Conservation (phyloP, 805 yeast genomes). For the Starmerella etchellsii region DNA sequence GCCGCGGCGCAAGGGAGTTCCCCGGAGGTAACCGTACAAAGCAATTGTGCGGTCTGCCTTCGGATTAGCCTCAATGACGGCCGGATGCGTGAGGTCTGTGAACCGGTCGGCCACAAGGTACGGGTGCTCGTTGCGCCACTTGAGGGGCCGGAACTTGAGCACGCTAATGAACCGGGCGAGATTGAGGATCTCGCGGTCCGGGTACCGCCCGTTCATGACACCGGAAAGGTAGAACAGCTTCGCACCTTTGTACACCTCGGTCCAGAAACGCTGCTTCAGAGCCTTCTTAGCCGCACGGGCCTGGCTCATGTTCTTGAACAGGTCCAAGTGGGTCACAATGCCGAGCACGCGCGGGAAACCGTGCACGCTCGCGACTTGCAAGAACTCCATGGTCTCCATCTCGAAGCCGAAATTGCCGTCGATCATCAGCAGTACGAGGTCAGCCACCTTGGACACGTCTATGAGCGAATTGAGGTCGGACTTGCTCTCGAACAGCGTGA, state of each 20-base stretch:
- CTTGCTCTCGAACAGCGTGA: conserved; percentile 84
- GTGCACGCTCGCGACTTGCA: conserved; percentile 91
- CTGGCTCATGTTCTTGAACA: conserved; percentile 80
- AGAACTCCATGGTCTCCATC: conserved; percentile 99
- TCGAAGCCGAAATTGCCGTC: conserved; percentile 98
- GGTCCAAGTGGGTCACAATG: conserved; percentile 87
- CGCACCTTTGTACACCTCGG: conserved; percentile 97
- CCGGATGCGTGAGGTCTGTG: conserved; percentile 90
- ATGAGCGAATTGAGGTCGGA: conserved; percentile 92
- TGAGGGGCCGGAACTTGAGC: conserved; percentile 97
- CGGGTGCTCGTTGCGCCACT: conserved; percentile 98
- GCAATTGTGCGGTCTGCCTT: conserved; percentile 85
- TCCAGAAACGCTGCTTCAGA: conserved; percentile 92
- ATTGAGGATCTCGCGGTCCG: conserved; percentile 89
- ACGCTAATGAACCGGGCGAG: conserved; percentile 85
- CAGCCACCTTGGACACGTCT: conserved; percentile 92
- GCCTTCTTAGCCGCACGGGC: conserved; percentile 83
- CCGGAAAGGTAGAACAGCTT: conserved; percentile 89
- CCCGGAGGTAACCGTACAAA: conserved; percentile 86
- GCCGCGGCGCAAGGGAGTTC: conserved; percentile 65
- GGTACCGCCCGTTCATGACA: conserved; percentile 92
- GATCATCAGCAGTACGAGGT: conserved; percentile 71
- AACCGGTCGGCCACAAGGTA: conserved; percentile 82
- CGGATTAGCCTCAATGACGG: conserved; percentile 58
- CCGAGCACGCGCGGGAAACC: conserved; percentile 98